Evolutionary conservation across 2,329 filamentous ascomycete genomes (phyloP), one percentile per base, ranked within the genome.

Genomic region (Venturiaceae sp.): DNA sequence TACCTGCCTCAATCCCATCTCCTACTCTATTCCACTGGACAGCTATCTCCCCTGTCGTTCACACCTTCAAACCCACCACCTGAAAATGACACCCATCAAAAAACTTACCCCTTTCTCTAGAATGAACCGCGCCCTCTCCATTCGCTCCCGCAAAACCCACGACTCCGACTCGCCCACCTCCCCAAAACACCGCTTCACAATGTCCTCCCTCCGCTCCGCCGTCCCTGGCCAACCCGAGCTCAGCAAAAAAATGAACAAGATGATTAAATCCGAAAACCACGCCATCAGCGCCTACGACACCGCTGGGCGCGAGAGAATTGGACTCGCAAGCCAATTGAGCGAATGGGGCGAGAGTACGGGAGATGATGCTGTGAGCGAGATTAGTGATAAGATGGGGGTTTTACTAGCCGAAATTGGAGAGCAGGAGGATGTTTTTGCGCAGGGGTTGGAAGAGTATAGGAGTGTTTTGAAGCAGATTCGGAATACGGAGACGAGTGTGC

Each of bases 231-330:
- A 96, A 70, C 90, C 92, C 4, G 91, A 96, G 72, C 83, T 96
- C 30, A 91, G 89, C 66, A 90, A 89, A 73, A 89, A 87, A 70
- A 84, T 99, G 55, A 95, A 86, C 80, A 87, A 87, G 66, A 82
- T 99, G 61, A 96, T 97, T 79, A 99, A 99, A 77, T 89, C 88
- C 54, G 88, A 95, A 74, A 97, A 96, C 78, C 85, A 87, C 69
- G 85, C 92, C 36, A 91, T 97, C 66, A 80, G 82, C 54, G 87
- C 89, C 53, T 87, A 96, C 75, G 90, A 96, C 75, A 77, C 83
- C 6, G 94, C 92, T 6, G 90, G 86, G 53, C 87, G 87, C 60
- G 92, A 96, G 77, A 88, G 91, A 59, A 76, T 90, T 61, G 83
- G 84, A 54, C 91, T 97, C 67, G 94, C 92, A 16, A 84, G 85